Conservation (phyloP, 495 filamentous ascomycete species). For the Cryomyces minteri region DNA sequence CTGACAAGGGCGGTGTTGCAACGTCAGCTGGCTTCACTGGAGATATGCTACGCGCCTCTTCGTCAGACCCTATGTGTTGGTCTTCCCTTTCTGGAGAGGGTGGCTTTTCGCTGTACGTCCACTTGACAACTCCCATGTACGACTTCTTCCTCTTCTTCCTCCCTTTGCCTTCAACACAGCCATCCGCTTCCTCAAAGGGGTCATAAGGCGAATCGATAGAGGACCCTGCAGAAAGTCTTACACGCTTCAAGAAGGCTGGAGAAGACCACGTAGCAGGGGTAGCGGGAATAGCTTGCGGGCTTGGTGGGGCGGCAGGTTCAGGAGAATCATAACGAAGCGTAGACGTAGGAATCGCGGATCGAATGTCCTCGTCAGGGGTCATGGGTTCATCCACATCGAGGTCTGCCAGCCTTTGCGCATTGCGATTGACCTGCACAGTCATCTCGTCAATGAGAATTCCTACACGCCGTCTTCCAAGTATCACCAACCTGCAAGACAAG, state of each 20-base stretch:
- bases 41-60: background rate
- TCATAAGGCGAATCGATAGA: conserved; percentile 39
- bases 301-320: background rate
- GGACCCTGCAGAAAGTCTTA: conserved; percentile 39
- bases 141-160: conserved; percentile 54
- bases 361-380: background rate
- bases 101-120: conserved; percentile 51
- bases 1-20: background rate
- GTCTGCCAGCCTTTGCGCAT: background rate
- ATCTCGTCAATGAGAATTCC: background rate
- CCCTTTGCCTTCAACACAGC: conserved; percentile 38
- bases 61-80: conserved; percentile 6
- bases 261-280: conserved; percentile 35
- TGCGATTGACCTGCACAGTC: background rate
- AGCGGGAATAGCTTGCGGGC: conserved; percentile 2
- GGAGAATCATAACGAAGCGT: background rate
- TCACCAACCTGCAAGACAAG: conserved; percentile 38
- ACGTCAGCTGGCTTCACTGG: background rate
- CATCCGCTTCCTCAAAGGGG: conserved; percentile 55
- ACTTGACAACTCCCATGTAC: conserved; percentile 43
- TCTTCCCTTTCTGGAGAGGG: conserved; percentile 41
- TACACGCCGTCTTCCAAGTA: background rate
- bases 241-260: conserved; percentile 55
- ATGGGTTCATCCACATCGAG: conserved; percentile 5
- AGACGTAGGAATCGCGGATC: background rate